phyloP scores from a whole-genome alignment of 768 basidiomycete genomes.

The Amanita fuliginea region DNA sequence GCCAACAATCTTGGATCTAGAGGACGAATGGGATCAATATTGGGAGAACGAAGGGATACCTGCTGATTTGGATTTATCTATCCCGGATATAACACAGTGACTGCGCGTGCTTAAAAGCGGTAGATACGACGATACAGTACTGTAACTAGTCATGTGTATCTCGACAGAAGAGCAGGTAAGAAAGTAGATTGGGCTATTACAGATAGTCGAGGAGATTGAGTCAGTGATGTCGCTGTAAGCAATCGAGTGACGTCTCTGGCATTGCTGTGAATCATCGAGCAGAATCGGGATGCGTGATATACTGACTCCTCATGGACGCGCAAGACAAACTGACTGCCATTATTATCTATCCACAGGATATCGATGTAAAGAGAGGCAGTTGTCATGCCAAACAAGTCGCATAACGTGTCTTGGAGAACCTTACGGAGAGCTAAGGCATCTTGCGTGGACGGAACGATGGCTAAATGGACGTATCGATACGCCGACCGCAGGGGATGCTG shows the following conservation, averaged over 20 bases:
- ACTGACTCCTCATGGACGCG: constrained; percentile 30
- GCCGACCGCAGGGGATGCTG: constrained; percentile 14
- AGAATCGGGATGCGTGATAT: constrained; percentile 1
- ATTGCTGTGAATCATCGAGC: not conserved
- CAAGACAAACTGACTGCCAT: constrained; percentile 28
- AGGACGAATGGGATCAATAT: constrained; percentile 39
- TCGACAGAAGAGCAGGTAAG: constrained; percentile 24
- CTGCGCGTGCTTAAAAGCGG: too few relatives aligned
- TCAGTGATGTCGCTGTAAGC: constrained; percentile 22
- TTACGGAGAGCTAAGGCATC: constrained; percentile 42
- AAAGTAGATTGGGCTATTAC: constrained; percentile 29
- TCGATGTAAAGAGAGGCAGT: constrained; percentile 44
- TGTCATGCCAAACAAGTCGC: constrained; percentile 44
- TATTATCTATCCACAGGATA: constrained; percentile 39
- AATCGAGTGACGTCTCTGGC: constrained; percentile 25
- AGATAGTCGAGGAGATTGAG: constrained; percentile 20
- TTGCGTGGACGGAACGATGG: constrained; percentile 23
- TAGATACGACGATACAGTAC: too few relatives aligned
- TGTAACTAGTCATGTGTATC: too few relatives aligned
- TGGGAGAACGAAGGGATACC: constrained; percentile 32
- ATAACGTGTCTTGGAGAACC: constrained; percentile 41
- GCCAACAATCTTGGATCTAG: constrained; percentile 5
- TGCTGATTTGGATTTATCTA: constrained; percentile 19
- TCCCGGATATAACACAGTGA: constrained; percentile 9
- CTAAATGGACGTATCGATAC: constrained; percentile 37